Base-by-base conservation (phyloP, 2,329 filamentous ascomycete species). In the Triangularia verruculosa region DNA sequence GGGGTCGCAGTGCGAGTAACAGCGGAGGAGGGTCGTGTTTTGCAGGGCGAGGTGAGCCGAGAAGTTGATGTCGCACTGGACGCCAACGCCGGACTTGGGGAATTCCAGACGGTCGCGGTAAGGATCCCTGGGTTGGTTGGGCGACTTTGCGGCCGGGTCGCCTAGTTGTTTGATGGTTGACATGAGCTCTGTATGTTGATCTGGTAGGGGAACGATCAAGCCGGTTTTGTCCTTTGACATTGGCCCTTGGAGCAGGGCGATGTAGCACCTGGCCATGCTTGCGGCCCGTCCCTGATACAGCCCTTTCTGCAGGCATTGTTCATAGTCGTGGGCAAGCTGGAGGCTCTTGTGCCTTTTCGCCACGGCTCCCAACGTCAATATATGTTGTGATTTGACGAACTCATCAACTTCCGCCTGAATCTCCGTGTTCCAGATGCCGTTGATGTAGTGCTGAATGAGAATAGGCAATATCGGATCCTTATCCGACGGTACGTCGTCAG, bases 31-130 rank as follows among this genome's bases (percentile, higher is more conserved):
- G 32, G 86, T 79, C 0, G 93, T 96, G 74, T 97, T 97, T 68
- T 95, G 89, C 2, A 96, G 80, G 1, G 89, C 92, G 2, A 97
- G 84, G 53, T 91, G 87, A 17, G 93, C 93, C 1, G 90, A 90
- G 73, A 97, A 97, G 75, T 96, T 96, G 80, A 97, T 92, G 73
- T 97, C 92, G 73, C 91, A 95, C 73, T 93, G 91, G 13, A 94
- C 90, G n/a, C 92, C 92, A 27, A 89, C 85, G 3, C 88, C 89
- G 8, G 80, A 79, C 71, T 91, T 91, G 5, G 91, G 90, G 63
- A 94, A 94, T 74, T 95, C 92, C 1, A 96, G 83, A 24, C 80
- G 79, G 70, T 88, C 83, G 64, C 77, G 78, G 72, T 84, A 85
- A 28, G 78, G 79, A 68, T 87, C 82, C 63, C 79, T 79, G 4